phyloP scores from a whole-genome alignment of 2,329 filamentous ascomycete genomes.

The Didymella pinodella region DNA sequence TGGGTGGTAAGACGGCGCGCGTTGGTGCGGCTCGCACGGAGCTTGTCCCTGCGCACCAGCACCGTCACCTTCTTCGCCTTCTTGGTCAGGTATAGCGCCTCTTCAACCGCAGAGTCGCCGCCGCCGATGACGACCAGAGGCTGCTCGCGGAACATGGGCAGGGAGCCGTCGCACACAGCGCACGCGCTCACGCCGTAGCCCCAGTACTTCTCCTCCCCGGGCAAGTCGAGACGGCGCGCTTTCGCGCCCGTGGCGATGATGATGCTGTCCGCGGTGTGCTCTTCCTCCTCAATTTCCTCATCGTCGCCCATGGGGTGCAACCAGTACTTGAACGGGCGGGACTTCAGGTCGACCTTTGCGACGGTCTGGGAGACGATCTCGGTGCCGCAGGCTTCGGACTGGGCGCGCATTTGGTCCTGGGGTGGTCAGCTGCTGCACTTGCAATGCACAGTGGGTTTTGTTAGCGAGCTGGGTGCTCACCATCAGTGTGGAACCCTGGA shows the following conservation, averaged over 20 bases:
- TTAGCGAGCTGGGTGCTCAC: conserved; percentile 50
- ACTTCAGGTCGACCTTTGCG: conserved; percentile 80
- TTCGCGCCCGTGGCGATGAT: conserved; percentile 97
- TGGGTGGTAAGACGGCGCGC: conserved; percentile 81
- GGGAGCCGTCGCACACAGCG: conserved; percentile 95
- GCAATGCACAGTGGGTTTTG: background rate
- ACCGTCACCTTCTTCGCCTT: conserved; percentile 96
- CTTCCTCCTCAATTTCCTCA: conserved; percentile 71
- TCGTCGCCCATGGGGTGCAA: conserved; percentile 76
- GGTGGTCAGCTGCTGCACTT: conserved; percentile 22
- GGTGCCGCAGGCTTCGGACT: conserved; percentile 92
- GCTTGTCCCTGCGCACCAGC: conserved; percentile 83
- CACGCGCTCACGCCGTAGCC: conserved; percentile 96
- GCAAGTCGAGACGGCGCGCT: conserved; percentile 80
- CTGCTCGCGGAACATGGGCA: conserved; percentile 97
- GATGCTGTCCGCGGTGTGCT: conserved; percentile 86
- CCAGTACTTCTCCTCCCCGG: conserved; percentile 96
- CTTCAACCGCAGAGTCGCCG: conserved; percentile 95
- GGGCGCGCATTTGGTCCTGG: conserved; percentile 86
- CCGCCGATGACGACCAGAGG: conserved; percentile 95
- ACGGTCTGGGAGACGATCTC: conserved; percentile 94
- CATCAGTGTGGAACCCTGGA: conserved; percentile 90
- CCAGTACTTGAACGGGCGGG: conserved; percentile 91
- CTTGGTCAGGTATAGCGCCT: conserved; percentile 97
- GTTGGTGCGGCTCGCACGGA: conserved; percentile 92